These are phyloP conservation scores for Piper betle DNA, from an alignment of 164 flowering plant genomes.

Conservation along the genomic window DNA sequence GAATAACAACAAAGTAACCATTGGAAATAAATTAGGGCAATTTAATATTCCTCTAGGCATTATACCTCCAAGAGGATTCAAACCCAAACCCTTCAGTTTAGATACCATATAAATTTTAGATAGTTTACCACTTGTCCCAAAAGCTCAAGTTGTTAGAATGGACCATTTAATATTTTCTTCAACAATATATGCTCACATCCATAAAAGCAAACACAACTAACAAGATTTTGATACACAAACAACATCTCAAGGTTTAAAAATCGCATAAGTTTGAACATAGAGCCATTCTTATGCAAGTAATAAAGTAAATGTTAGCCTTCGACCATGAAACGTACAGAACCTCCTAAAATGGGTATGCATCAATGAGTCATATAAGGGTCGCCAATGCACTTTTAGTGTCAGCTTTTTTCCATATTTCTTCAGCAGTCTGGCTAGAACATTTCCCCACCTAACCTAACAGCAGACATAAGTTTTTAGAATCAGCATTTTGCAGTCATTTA, in stretches of 20 bases:
- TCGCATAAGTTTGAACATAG: not conserved
- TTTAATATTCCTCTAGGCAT: no score
- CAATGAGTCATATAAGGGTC: constrained; percentile 76
- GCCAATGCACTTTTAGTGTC: constrained; percentile 71
- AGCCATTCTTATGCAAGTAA: not conserved
- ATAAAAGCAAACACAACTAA: no score
- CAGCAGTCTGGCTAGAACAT: constrained; percentile 49
- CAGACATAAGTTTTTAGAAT: constrained; percentile 5
- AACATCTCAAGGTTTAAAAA: not conserved
- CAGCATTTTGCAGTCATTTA: not conserved
- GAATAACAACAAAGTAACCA: no score
- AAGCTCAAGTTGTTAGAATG: no score
- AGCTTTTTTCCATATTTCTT: constrained; percentile 67
- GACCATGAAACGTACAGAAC: constrained; percentile 9
- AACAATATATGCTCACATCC: no score
- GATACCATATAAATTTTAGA: no score
- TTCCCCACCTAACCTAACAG: constrained; percentile 95
- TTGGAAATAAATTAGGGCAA: no score
- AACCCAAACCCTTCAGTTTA: no score
- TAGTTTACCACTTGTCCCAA: no score
- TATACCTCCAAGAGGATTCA: no score
- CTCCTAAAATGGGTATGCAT: constrained; percentile 72
- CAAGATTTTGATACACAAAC: not conserved
- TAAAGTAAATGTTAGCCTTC: not conserved
- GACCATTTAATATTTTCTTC: no score